Base-by-base conservation (phyloP, 1,139 yeast genomes). In the Pichia sp. region DNA sequence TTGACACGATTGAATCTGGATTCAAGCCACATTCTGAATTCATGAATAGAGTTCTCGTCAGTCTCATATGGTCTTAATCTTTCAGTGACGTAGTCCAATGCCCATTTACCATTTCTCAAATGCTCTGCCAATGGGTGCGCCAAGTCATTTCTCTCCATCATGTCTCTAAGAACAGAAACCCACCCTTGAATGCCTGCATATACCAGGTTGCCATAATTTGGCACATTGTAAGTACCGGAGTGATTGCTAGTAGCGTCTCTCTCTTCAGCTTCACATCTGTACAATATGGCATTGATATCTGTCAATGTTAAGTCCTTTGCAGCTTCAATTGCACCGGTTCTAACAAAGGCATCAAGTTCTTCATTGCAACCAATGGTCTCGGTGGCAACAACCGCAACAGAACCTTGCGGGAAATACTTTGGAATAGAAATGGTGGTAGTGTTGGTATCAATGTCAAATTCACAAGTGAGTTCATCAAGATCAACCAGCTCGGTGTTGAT, bases 141-240 rank as follows among this genome's bases (percentile, higher is more conserved):
- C 35, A 91, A 67, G 49, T 87, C 75, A 53, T 91, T 91, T 30
- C 67, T 64, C 58, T 71, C 66, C 25, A 86, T 76, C 9, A 87
- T 72, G 21, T 66, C 62, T 41, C 74, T 69, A 44, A 88, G 60
- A 0, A 79, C 79, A 0, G 86, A 67, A 33, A 78, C 74, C 95
- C 96, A 91, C 4, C 98, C 98, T 60, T 85, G 94, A 21, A 91
- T 63, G 11, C 98, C 98, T 30, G 95, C 88, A 58, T 86, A 91
- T 0, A 77, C 80, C 33, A 88, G 64, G 13, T 64, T 62, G 0
- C 96, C 97, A 56, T 72, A 64, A 24, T 69, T 65, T 0, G 97
- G 96, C 34, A 91, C 68, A 37, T 61, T 57, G 58, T 91, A 91
- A 0, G 74, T 74, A 5, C 96, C 94, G 35, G 69, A 80, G 8